Evolutionary conservation across 1,139 yeast species (phyloP).

Genomic region (Suhomyces ambrosiae): DNA sequence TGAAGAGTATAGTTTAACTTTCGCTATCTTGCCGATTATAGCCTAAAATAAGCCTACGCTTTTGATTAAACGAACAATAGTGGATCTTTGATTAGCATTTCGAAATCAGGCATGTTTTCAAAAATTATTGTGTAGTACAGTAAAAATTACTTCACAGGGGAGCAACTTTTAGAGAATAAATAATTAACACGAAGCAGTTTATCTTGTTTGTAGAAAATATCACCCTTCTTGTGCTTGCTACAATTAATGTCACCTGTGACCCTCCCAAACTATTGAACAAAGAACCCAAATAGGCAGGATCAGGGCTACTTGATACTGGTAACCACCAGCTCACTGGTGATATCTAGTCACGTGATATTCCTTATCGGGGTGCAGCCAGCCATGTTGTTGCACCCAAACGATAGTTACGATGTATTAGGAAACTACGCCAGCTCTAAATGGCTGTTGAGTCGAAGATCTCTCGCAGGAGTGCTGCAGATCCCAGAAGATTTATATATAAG

Average conservation of each 20-base stretch:
- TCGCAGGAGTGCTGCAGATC: background rate
- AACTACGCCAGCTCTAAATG: slow-evolving; percentile 7
- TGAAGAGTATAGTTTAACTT: no score
- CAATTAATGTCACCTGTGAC: background rate
- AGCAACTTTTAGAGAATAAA: no score
- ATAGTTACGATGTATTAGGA: slow-evolving; percentile 3
- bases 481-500: slow-evolving; percentile 3
- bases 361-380: slow-evolving; percentile 14
- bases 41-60: no score
- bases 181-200: no score
- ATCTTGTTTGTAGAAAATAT: no score
- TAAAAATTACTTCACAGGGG: no score
- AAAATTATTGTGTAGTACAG: no score
- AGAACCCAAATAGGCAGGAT: background rate
- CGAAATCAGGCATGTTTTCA: no score
- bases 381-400: slow-evolving; percentile 4
- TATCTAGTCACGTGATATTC: slow-evolving; percentile 10
- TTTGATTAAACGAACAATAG: no score
- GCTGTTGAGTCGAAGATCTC: background rate
- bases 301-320: background rate
- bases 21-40: no score
- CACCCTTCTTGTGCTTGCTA: background rate
- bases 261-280: background rate
- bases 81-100: no score
- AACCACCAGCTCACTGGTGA: background rate